Percentiles rank a stretch among this genome's conserved stretches.
Conservation (phyloP, 352 stramenopile species). For the Blastocystis sp. region DNA sequence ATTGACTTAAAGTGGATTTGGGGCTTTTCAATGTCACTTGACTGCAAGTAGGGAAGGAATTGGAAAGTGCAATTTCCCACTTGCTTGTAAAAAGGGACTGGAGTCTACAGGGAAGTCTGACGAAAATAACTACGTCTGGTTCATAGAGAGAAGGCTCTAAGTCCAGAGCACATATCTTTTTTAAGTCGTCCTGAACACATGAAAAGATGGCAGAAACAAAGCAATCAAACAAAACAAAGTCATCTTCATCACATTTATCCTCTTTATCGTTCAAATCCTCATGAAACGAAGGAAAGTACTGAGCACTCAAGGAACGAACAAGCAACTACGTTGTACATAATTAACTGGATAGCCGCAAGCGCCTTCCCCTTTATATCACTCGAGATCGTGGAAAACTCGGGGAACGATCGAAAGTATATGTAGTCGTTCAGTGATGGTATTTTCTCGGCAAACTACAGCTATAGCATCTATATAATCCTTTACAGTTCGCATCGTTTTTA, state of each 20-base stretch:
- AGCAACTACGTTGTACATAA: not conserved
- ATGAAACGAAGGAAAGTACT: constrained; percentile 43
- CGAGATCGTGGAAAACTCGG: constrained; percentile 43
- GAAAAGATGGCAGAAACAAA: constrained; percentile 32
- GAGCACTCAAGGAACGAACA: not conserved
- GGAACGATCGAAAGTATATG: constrained; percentile 24
- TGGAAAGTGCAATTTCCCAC: not conserved
- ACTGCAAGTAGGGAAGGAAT: not conserved
- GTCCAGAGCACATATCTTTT: not conserved
- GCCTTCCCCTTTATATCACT: not conserved
- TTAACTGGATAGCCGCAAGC: not conserved
- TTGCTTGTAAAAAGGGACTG: not conserved
- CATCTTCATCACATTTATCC: not conserved
- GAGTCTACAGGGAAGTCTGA: not conserved
- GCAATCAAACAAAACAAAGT: not conserved
- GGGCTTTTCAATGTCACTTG: constrained; percentile 33
- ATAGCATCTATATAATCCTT: not conserved
- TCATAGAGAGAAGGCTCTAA: not conserved
- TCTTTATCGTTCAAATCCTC: constrained; percentile 31
- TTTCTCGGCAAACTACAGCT: not conserved
- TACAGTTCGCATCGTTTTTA: not conserved
- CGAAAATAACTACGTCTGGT: not conserved
- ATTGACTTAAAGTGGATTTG: not conserved
- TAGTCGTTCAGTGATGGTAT: not conserved
- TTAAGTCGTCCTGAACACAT: not conserved